Conservation (phyloP, 164 flowering plant genomes). For the Akebia trifoliata region DNA sequence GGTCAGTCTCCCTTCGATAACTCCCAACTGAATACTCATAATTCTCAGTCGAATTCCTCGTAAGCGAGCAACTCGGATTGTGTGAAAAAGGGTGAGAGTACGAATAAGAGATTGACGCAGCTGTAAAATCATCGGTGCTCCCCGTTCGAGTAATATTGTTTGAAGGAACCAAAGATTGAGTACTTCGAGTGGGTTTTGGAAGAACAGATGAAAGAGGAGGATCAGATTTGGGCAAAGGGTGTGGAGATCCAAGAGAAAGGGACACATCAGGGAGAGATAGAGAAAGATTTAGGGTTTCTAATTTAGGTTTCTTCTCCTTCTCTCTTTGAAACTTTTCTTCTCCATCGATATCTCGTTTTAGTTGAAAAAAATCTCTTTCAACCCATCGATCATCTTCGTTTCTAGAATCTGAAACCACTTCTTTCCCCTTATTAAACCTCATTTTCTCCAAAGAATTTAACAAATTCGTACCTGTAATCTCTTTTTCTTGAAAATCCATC, state of each 20-base stretch:
- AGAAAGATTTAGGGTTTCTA: constrained; percentile 79
- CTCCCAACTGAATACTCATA: constrained; percentile 66
- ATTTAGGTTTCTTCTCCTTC: constrained; percentile 61
- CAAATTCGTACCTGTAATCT: constrained; percentile 29
- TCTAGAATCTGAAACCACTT: constrained; percentile 39
- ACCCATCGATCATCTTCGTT: constrained; percentile 52
- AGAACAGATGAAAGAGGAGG: constrained; percentile 23
- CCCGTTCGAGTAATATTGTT: constrained; percentile 55
- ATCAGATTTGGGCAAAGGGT: constrained; percentile 39
- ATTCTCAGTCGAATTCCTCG: constrained; percentile 72
- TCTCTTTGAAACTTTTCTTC: constrained; percentile 32
- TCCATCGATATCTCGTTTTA: constrained; percentile 40
- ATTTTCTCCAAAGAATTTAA: constrained; percentile 34
- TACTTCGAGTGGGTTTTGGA: constrained; percentile 39
- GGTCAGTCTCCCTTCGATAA: constrained; percentile 57
- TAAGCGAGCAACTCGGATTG: constrained; percentile 92
- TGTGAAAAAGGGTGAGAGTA: constrained; percentile 76
- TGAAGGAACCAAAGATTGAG: constrained; percentile 58
- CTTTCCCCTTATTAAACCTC: constrained; percentile 56
- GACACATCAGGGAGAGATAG: constrained; percentile 76
- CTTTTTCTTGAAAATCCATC: constrained; percentile 40
- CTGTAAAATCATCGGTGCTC: constrained; percentile 77
- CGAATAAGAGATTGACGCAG: constrained; percentile 69
- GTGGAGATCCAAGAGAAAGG: constrained; percentile 55
- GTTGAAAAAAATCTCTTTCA: constrained; percentile 84